phyloP scores from a whole-genome alignment of 495 filamentous ascomycete genomes.

The Podospora sp. region DNA sequence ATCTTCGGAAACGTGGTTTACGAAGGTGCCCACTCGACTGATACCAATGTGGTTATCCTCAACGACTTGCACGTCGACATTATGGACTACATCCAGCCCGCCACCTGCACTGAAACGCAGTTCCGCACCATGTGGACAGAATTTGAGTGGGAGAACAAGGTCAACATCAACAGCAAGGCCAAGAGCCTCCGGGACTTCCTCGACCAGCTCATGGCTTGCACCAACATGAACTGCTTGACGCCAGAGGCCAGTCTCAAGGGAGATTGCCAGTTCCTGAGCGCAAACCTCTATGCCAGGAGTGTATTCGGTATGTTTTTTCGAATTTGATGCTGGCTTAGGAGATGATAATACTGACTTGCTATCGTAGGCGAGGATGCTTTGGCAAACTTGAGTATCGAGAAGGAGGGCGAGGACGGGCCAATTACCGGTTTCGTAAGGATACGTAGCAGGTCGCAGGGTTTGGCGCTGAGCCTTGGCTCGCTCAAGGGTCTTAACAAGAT shows the following conservation, averaged over 20 bases:
- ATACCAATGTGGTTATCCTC: slow-evolving; percentile 96
- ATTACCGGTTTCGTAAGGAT: slow-evolving; percentile 99
- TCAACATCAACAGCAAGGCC: slow-evolving; percentile 98
- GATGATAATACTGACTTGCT: not conserved
- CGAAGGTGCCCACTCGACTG: slow-evolving; percentile 91
- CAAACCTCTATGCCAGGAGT: slow-evolving; percentile 95
- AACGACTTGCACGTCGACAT: slow-evolving; percentile 99
- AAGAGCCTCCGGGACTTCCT: slow-evolving; percentile 92
- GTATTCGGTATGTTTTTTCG: slow-evolving; percentile 85
- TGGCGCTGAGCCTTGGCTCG: slow-evolving; percentile 90
- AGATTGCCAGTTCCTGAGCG: slow-evolving; percentile 96
- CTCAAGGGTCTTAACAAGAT: slow-evolving; percentile 94
- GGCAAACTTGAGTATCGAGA: slow-evolving; percentile 96
- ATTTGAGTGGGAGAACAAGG: slow-evolving; percentile 99
- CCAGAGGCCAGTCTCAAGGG: slow-evolving; percentile 96
- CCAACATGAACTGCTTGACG: slow-evolving; percentile 98
- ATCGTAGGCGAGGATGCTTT: slow-evolving; percentile 91
- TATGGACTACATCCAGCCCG: slow-evolving; percentile 99
- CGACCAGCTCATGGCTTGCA: slow-evolving; percentile 92
- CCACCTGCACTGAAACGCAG: slow-evolving; percentile 94
- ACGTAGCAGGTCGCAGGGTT: slow-evolving; percentile 93
- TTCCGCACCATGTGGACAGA: slow-evolving; percentile 99
- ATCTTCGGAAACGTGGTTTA: slow-evolving; percentile 99
- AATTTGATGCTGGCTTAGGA: slow-evolving; percentile 8
- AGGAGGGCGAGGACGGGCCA: slow-evolving; percentile 92